These are phyloP conservation scores for Nakazawaea pomicola DNA, from an alignment of 805 yeast genomes.

Conservation along the genomic window DNA sequence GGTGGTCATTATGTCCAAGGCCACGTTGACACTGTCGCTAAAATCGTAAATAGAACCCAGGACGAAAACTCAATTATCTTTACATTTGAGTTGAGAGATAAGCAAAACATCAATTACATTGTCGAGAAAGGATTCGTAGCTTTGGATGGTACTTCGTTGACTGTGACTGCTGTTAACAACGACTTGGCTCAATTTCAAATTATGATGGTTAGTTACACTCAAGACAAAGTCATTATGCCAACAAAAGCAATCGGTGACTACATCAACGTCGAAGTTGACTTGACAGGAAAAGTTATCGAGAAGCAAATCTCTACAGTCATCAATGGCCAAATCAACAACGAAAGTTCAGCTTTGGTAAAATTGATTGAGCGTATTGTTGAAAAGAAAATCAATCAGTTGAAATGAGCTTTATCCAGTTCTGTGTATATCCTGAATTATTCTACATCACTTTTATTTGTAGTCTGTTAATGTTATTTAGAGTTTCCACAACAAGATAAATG, in stretches of 20 bases:
- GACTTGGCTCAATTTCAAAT: constrained; percentile 57
- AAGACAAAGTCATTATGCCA: constrained; percentile 72
- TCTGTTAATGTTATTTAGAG: too few species aligned
- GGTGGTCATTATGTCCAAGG: constrained; percentile 99
- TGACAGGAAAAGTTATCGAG: constrained; percentile 87
- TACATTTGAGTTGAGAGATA: constrained; percentile 68
- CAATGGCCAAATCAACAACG: constrained; percentile 45
- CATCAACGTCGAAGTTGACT: constrained; percentile 92
- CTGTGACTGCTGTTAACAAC: constrained; percentile 77
- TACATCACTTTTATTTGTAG: too few species aligned
- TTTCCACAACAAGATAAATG: too few species aligned
- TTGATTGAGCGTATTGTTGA: constrained; percentile 46
- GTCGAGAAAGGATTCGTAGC: constrained; percentile 95
- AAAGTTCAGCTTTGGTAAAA: constrained; percentile 43
- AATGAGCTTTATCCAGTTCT: constrained; percentile 8
- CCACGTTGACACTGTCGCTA: constrained; percentile 88
- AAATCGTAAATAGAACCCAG: constrained; percentile 41
- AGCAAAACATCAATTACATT: constrained; percentile 59
- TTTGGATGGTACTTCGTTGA: constrained; percentile 89
- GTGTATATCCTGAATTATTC: too few species aligned
- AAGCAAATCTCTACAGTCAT: constrained; percentile 68
- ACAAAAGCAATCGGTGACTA: constrained; percentile 52
- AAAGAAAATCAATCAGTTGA: constrained; percentile 26
- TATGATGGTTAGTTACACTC: constrained; percentile 91
- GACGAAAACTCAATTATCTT: constrained; percentile 78